Evolutionary conservation across 1,139 yeast genomes (phyloP).

Genomic region (Debaryomyces coudertii): DNA sequence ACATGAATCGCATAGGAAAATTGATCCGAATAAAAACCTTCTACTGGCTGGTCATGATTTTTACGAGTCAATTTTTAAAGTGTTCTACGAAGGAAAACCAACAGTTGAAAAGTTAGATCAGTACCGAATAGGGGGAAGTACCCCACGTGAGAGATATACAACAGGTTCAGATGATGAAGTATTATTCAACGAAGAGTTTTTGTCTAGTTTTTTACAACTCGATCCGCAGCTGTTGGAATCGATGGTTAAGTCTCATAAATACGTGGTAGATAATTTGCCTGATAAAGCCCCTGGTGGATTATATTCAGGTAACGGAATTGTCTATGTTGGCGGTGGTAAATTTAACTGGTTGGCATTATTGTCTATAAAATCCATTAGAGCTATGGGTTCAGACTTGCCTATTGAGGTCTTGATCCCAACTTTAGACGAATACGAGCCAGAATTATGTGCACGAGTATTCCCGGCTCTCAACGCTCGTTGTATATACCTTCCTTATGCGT

Average conservation of each 20-base stretch:
- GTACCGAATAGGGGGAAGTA: conserved; percentile 42
- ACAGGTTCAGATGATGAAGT: conserved; percentile 26
- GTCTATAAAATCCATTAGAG: conserved; percentile 66
- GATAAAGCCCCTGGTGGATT: conserved; percentile 47
- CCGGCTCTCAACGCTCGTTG: conserved; percentile 75
- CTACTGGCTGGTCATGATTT: conserved; percentile 32
- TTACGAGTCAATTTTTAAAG: conserved; percentile 38
- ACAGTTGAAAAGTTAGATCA: conserved; percentile 32
- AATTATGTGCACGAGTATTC: conserved; percentile 63
- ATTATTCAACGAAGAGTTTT: conserved; percentile 47
- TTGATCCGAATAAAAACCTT: conserved; percentile 17
- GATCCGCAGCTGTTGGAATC: conserved; percentile 47
- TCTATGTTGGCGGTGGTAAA: conserved; percentile 80
- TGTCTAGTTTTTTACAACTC: conserved; percentile 57
- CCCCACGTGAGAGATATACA: conserved; percentile 55
- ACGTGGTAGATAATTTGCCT: conserved; percentile 56
- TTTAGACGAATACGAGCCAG: conserved; percentile 67
- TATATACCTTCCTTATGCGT: conserved; percentile 58
- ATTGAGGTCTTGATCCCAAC: conserved; percentile 78
- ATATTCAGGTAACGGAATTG: conserved; percentile 74
- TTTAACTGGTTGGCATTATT: conserved; percentile 73
- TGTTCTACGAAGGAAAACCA: conserved; percentile 44
- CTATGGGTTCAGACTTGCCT: conserved; percentile 66
- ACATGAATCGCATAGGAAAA: conserved; percentile 14
- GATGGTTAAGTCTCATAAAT: conserved; percentile 55